Evolutionary conservation across 305 asterid genomes (phyloP).

Genomic region (Rubia occidens): DNA sequence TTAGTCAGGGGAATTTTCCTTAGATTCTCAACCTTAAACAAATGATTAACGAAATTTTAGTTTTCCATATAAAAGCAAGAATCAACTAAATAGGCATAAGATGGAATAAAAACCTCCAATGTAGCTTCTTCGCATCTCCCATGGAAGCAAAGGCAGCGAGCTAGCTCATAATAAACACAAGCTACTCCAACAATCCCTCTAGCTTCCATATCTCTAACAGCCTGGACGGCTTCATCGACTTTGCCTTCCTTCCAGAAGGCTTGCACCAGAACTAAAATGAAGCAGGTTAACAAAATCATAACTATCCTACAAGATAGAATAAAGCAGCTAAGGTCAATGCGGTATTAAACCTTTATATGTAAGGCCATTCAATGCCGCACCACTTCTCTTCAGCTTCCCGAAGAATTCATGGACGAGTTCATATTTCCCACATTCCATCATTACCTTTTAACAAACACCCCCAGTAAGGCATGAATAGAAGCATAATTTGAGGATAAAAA

Average conservation of each 20-base stretch:
- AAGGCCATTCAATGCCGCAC: slow-evolving; percentile 63
- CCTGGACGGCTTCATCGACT: slow-evolving; percentile 67
- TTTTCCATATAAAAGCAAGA: neutral
- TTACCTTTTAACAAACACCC: slow-evolving; percentile 53
- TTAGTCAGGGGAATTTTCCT: slow-evolving; percentile 36
- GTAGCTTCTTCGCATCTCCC: slow-evolving; percentile 78
- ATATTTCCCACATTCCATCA: slow-evolving; percentile 75
- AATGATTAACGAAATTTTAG: neutral
- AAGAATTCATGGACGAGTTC: slow-evolving; percentile 62
- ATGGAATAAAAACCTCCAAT: slow-evolving; percentile 48
- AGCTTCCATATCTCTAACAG: slow-evolving; percentile 85
- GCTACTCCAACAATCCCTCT: slow-evolving; percentile 74
- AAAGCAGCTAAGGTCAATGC: slow-evolving; percentile 11
- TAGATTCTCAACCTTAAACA: slow-evolving; percentile 61
- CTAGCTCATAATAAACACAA: slow-evolving; percentile 80
- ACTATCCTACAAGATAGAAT: slow-evolving; percentile 15
- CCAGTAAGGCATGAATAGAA: slow-evolving; percentile 22
- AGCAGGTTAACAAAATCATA: slow-evolving; percentile 20
- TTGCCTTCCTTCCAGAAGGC: slow-evolving; percentile 82
- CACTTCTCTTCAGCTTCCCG: slow-evolving; percentile 71
- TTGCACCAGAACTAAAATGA: slow-evolving; percentile 66
- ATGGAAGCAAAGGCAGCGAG: slow-evolving; percentile 89
- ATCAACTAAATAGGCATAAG: neutral
- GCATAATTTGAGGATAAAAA: slow-evolving; percentile 23
- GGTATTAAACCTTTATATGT: slow-evolving; percentile 64